Conservation (phyloP, 805 yeast species). For the Starmerella ratchasimensis region DNA sequence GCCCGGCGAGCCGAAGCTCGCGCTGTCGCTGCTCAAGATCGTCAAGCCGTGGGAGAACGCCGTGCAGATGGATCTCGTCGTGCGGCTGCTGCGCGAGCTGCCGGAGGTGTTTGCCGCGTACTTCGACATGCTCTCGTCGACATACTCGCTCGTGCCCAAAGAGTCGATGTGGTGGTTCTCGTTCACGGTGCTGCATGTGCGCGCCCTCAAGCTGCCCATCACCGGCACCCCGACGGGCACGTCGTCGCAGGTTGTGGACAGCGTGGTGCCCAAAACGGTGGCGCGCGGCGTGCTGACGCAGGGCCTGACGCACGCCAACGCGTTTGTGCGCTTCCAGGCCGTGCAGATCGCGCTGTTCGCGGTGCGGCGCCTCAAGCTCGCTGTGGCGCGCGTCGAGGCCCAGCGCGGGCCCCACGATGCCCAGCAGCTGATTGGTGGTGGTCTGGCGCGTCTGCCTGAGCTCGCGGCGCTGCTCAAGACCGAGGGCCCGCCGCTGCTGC, state of each 20-base stretch:
- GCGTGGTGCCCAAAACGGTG: constrained; percentile 44
- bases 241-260: not conserved
- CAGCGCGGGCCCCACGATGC: constrained; percentile 33
- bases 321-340: constrained; percentile 48
- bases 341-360: constrained; percentile 44
- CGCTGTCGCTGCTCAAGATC: constrained; percentile 46
- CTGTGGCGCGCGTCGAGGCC: constrained; percentile 28
- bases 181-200: constrained; percentile 46
- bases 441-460: constrained; percentile 28
- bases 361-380: constrained; percentile 39
- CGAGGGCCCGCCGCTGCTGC: constrained; percentile 10
- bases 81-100: constrained; percentile 36
- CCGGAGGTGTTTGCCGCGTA: constrained; percentile 70
- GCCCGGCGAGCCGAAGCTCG: constrained; percentile 45
- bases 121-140: constrained; percentile 18
- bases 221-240: not conserved
- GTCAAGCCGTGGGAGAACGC: constrained; percentile 75
- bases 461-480: constrained; percentile 15
- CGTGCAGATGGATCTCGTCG: constrained; percentile 42
- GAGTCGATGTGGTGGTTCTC: constrained; percentile 74
- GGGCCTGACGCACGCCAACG: constrained; percentile 36
- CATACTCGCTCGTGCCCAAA: constrained; percentile 55
- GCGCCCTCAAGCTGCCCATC: constrained; percentile 33
- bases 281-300: constrained; percentile 44
- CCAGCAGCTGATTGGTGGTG: constrained; percentile 19